phyloP scores from a whole-genome alignment of 1,284 basidiomycete species.

The Bothia castanella region DNA sequence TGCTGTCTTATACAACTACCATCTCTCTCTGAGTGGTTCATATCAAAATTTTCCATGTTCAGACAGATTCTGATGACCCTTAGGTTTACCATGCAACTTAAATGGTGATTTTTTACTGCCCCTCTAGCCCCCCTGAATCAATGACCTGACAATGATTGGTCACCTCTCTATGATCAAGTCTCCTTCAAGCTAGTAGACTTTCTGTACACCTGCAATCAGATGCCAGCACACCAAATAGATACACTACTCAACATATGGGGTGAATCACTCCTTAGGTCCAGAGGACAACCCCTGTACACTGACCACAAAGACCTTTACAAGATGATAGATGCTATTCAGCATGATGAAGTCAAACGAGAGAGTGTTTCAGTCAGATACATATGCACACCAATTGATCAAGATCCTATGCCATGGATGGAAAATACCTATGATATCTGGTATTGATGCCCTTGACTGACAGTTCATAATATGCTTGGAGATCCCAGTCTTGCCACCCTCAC shows the following conservation, averaged over 20 bases:
- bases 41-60: no score
- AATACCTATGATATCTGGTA: slow-evolving; percentile 4
- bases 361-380: slow-evolving; percentile 50
- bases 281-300: neutral
- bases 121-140: no score
- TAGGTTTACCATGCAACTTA: neutral
- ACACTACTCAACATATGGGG: slow-evolving; percentile 29
- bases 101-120: neutral
- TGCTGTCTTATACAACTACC: no score
- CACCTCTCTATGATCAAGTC: neutral
- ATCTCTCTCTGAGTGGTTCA: no score
- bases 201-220: slow-evolving; percentile 22
- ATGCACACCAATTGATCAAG: neutral
- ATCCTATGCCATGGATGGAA: slow-evolving; percentile 2
- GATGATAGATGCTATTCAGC: neutral
- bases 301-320: slow-evolving; percentile 3
- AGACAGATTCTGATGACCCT: no score
- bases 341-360: slow-evolving; percentile 8
- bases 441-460: neutral
- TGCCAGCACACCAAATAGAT: slow-evolving; percentile 26
- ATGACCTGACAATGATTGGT: slow-evolving; percentile 9
- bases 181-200: slow-evolving; percentile 12
- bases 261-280: slow-evolving; percentile 3
- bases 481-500: slow-evolving; percentile 27
- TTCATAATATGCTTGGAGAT: slow-evolving; percentile 19